These are phyloP conservation scores for Beauveria sp. DNA, from an alignment of 2,329 filamentous ascomycete species.

Conservation along the genomic window DNA sequence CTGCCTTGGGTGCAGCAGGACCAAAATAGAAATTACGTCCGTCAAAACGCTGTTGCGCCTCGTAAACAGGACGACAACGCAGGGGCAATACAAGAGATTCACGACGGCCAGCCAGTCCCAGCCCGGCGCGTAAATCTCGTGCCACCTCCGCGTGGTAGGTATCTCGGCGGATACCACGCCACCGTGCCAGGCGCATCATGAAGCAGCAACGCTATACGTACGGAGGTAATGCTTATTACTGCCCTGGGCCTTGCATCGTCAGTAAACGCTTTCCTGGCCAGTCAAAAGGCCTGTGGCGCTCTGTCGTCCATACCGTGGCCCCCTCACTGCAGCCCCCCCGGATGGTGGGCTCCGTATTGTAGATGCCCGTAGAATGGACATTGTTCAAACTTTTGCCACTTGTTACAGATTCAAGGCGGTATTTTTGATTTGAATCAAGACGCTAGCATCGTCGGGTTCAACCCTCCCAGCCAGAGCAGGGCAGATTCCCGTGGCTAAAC, in stretches of 20 bases:
- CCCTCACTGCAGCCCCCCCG: no score
- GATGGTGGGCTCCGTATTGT: no score
- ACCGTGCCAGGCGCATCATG: not conserved
- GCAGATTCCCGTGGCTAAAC: no score
- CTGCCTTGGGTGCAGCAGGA: not conserved
- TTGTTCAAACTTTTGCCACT: not conserved
- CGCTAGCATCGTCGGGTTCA: not conserved
- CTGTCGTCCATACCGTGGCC: not conserved
- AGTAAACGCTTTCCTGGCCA: not conserved
- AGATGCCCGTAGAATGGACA: not conserved
- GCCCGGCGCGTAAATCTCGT: constrained; percentile 3
- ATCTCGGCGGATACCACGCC: not conserved
- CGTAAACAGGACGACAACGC: not conserved
- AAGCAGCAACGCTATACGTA: not conserved
- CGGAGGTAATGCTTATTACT: no score
- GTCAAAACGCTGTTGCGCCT: not conserved
- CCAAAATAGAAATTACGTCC: not conserved
- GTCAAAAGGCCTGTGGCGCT: not conserved
- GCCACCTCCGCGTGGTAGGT: not conserved
- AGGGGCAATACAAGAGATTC: not conserved
- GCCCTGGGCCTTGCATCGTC: not conserved
- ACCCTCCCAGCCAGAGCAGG: not conserved
- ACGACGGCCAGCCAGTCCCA: not conserved
- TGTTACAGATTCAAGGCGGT: not conserved
- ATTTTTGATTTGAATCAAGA: not conserved